Base-by-base conservation (phyloP, 2,329 filamentous ascomycete species). In the Chaetoscypha palmicola region DNA sequence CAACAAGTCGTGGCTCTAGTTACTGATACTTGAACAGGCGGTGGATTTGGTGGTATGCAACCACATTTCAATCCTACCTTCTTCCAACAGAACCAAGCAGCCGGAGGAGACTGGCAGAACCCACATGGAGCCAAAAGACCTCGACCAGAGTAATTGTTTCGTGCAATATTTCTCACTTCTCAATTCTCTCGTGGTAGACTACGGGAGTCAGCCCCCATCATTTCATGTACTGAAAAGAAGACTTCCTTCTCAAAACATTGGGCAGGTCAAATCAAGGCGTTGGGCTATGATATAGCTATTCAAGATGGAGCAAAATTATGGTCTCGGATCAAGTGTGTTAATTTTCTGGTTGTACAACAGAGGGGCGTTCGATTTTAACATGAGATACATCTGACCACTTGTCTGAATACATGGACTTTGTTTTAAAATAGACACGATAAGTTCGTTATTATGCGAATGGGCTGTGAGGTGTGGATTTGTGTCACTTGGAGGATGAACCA, bases 101-200 rank as follows among this genome's bases (percentile, higher is more conserved):
- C 64, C 37, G 66, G 66, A 31, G 68, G 65, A 37, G 81, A 81
- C 43, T 79, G 79, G 65, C 86, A 85, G 71, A 91, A 91, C 58
- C 86, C 86, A 4, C 86, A 91, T 55, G 85, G 85, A 22, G 80
- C 81, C 3, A 92, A 92, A 68, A 74, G 86, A 53, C 82, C 84
- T 53, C 76, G 86, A 50, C 84, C 85, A 48, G 86, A 90, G 39
- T 62, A 54, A 52, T 33, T 19, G 26, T 24, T 38, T n/a, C n/a
- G n/a, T n/a, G n/a, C n/a, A 43, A 14, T 19, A 16, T 5, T 22
- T 39, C 19, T 45, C 16, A 20, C 35, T 21, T 34, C 26, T 32
- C 16, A 10, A 3, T 34, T 16, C 19, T 12, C 11, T 16, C 11
- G 17, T 19, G 4, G 32, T 16, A 12, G 10, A 19, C 32, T 34